Conservation (phyloP, 1,284 basidiomycete species). For the Sporisorium reilianum region DNA sequence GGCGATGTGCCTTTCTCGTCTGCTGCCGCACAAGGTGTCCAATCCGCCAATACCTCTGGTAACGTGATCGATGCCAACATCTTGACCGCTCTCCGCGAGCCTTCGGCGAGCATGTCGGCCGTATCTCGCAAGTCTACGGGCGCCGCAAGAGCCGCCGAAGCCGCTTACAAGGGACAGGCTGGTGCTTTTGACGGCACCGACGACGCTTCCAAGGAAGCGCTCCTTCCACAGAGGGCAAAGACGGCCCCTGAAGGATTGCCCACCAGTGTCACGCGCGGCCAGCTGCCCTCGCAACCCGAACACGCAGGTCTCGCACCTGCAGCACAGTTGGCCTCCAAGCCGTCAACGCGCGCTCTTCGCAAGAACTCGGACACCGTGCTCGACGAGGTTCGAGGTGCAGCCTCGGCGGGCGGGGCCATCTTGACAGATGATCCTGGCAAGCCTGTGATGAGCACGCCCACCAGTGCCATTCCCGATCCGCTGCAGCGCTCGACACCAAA, state of each 20-base stretch:
- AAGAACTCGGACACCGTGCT: slow-evolving; percentile 31
- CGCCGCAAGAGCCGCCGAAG: slow-evolving; percentile 3
- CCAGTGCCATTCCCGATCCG: slow-evolving; percentile 29
- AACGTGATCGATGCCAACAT: slow-evolving; percentile 27
- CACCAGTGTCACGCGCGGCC: slow-evolving; percentile 4
- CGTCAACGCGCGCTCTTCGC: slow-evolving; percentile 1
- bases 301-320: slow-evolving; percentile 14
- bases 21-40: background rate
- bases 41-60: slow-evolving; percentile 3
- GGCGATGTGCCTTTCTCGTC: background rate
- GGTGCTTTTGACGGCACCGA: background rate
- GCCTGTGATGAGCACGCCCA: slow-evolving; percentile 29
- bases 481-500: slow-evolving; percentile 20
- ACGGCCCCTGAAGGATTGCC: slow-evolving; percentile 42
- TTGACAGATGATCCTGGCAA: slow-evolving; percentile 24
- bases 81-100: slow-evolving; percentile 28
- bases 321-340: background rate
- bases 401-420: slow-evolving; percentile 6
- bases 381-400: background rate
- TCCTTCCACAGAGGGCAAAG: slow-evolving; percentile 31
- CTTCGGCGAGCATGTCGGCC: slow-evolving; percentile 47
- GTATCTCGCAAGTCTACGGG: slow-evolving; percentile 15
- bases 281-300: slow-evolving; percentile 21
- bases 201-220: slow-evolving; percentile 17
- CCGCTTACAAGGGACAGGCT: background rate